Evolutionary conservation across 2,329 filamentous ascomycete species (phyloP).

Genomic region (Cercospora berteroae): DNA sequence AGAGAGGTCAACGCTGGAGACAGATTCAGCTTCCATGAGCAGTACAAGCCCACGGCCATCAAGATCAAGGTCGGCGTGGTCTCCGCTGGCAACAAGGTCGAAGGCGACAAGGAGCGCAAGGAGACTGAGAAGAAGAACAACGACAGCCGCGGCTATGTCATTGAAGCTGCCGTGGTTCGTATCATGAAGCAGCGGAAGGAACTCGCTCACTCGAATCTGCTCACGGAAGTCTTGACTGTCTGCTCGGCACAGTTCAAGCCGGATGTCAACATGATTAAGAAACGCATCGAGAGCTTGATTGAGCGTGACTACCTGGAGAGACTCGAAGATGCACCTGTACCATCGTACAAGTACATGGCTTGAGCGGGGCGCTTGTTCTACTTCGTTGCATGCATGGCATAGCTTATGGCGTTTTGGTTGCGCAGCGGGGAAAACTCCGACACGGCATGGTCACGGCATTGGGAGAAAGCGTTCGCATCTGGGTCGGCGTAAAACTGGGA

Average conservation of each 20-base stretch:
- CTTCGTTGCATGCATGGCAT: conserved; percentile 1
- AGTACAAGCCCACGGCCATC: conserved; percentile 77
- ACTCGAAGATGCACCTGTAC: conserved; percentile 61
- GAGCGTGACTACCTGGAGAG: conserved; percentile 75
- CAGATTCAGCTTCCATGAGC: conserved; percentile 75
- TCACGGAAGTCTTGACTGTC: conserved; percentile 70
- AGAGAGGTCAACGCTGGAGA: conserved; percentile 76
- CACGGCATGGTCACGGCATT: neutral
- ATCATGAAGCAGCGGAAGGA: conserved; percentile 87
- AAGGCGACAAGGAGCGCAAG: conserved; percentile 65
- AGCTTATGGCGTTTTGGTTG: conserved; percentile 2
- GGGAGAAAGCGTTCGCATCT: neutral
- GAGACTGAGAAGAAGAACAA: conserved; percentile 75
- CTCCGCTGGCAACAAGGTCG: conserved; percentile 76
- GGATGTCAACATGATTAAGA: conserved; percentile 75
- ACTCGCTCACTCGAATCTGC: conserved; percentile 65
- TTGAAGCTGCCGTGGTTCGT: conserved; percentile 74
- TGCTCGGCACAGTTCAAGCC: conserved; percentile 69
- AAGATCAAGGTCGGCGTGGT: conserved; percentile 89
- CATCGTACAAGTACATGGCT: conserved; percentile 70
- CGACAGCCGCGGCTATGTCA: conserved; percentile 66
- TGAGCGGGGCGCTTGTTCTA: neutral
- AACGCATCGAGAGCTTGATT: conserved; percentile 74
- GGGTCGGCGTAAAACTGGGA: neutral
- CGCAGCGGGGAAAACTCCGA: neutral